Evolutionary conservation across 345 rosid genomes (phyloP).

Genomic region (Orychophragmus violaceus): DNA sequence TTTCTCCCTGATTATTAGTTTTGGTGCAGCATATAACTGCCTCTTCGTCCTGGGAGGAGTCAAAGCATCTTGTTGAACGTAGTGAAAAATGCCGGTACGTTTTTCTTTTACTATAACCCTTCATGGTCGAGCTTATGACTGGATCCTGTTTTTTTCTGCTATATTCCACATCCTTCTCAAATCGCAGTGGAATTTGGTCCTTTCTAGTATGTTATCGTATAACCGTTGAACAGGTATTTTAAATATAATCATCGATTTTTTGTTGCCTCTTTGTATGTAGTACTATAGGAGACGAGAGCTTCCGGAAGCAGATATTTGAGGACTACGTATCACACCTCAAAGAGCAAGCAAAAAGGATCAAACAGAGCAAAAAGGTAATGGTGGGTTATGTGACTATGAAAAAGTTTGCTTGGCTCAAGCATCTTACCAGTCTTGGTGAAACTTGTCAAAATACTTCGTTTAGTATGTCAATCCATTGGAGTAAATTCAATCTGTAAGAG

Average conservation of each 20-base stretch:
- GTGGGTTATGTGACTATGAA: neutral
- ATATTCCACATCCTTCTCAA: conserved; percentile 1
- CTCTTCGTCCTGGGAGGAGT: conserved; percentile 81
- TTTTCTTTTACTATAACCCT: neutral
- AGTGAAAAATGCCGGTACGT: conserved; percentile 80
- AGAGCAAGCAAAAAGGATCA: conserved; percentile 58
- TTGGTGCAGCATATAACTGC: conserved; percentile 61
- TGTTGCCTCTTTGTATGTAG: conserved; percentile 35
- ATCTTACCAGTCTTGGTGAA: conserved; percentile 9
- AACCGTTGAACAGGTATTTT: neutral
- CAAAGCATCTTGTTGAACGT: conserved; percentile 56
- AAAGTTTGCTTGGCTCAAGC: neutral
- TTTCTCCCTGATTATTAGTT: conserved; percentile 20
- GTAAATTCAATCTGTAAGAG: neutral
- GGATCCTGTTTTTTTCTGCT: neutral
- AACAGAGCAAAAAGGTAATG: conserved; percentile 63
- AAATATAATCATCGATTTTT: neutral
- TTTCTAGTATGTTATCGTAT: neutral
- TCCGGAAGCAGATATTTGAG: conserved; percentile 60
- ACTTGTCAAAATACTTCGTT: neutral
- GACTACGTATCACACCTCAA: conserved; percentile 57
- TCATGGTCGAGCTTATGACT: conserved; percentile 2
- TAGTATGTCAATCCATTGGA: neutral
- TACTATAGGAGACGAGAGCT: conserved; percentile 62
- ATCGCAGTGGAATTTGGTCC: neutral